These are phyloP conservation scores for Scheffersomyces illinoinensis DNA, from an alignment of 1,139 yeast genomes.

Conservation along the genomic window DNA sequence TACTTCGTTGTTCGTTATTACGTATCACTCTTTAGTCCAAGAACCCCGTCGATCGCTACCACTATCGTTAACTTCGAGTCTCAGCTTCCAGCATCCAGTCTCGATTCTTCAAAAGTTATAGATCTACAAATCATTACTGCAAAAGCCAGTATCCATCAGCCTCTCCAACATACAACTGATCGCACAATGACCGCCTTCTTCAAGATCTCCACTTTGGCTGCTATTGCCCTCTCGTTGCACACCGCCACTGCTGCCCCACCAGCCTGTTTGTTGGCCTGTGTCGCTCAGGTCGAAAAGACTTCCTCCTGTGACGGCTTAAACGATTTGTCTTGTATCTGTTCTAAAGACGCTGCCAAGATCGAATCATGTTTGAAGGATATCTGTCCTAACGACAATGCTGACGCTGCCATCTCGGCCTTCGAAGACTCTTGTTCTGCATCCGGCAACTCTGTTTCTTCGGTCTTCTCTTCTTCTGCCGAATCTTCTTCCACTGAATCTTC, in stretches of 20 bases:
- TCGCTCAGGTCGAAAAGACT: constrained; percentile 62
- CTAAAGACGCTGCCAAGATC: constrained; percentile 49
- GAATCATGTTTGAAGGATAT: constrained; percentile 58
- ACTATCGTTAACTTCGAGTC: neutral
- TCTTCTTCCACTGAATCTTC: constrained; percentile 19
- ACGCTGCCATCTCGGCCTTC: constrained; percentile 59
- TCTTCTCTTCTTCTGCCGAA: constrained; percentile 7
- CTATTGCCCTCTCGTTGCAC: constrained; percentile 51
- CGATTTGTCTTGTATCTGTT: constrained; percentile 67
- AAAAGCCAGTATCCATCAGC: neutral
- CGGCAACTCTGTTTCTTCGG: constrained; percentile 13
- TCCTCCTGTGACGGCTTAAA: constrained; percentile 57
- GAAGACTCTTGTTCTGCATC: constrained; percentile 51
- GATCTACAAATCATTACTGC: neutral
- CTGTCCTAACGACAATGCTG: constrained; percentile 66
- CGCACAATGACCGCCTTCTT: constrained; percentile 16
- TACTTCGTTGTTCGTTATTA: constrained; percentile 1
- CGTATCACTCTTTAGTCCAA: neutral
- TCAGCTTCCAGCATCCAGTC: neutral
- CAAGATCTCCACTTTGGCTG: constrained; percentile 47
- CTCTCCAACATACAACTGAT: neutral
- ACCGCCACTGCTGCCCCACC: constrained; percentile 74
- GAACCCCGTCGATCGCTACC: neutral
- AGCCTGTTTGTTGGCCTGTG: constrained; percentile 89
- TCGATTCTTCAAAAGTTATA: neutral